Percentiles rank a stretch among this genome's conserved stretches.
Evolutionary conservation across 2,329 filamentous ascomycete species (phyloP).

Genomic region (Trichoderma sp.): DNA sequence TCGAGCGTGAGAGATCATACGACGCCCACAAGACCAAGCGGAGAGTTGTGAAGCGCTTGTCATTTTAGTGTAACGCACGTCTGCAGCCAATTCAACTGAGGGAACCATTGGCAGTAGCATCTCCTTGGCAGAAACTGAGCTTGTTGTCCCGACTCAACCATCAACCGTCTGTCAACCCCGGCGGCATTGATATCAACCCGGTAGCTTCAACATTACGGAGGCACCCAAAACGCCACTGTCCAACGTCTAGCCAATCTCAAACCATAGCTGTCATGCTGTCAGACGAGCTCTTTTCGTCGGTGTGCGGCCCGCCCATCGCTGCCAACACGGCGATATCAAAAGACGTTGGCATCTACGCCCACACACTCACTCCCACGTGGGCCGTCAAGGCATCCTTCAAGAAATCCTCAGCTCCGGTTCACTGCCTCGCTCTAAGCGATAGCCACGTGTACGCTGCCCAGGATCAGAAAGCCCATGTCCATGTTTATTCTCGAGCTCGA

Average conservation of each 20-base stretch:
- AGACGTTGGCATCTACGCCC: conserved; percentile 83
- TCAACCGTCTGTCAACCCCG: neutral
- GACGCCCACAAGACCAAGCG: neutral
- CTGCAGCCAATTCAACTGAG: neutral
- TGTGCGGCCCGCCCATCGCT: conserved; percentile 55
- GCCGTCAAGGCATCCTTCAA: conserved; percentile 79
- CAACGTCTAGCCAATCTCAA: neutral
- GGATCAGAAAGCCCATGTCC: conserved; percentile 83
- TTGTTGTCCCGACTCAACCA: neutral
- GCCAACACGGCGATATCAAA: conserved; percentile 64
- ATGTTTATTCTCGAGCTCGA: conserved; percentile 82
- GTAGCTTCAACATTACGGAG: neutral
- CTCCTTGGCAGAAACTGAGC: neutral
- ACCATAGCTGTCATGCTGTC: conserved; percentile 47
- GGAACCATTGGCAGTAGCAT: neutral
- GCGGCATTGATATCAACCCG: neutral
- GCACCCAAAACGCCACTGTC: neutral
- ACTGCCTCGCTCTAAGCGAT: conserved; percentile 75
- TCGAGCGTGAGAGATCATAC: neutral
- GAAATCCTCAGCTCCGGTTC: conserved; percentile 79
- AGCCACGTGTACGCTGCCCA: conserved; percentile 91
- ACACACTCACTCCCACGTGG: conserved; percentile 75
- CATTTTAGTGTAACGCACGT: neutral
- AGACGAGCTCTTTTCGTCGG: conserved; percentile 58
- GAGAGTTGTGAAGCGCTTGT: neutral